Evolutionary conservation across 768 basidiomycete species (phyloP).

Genomic region (Amanita rubescens): DNA sequence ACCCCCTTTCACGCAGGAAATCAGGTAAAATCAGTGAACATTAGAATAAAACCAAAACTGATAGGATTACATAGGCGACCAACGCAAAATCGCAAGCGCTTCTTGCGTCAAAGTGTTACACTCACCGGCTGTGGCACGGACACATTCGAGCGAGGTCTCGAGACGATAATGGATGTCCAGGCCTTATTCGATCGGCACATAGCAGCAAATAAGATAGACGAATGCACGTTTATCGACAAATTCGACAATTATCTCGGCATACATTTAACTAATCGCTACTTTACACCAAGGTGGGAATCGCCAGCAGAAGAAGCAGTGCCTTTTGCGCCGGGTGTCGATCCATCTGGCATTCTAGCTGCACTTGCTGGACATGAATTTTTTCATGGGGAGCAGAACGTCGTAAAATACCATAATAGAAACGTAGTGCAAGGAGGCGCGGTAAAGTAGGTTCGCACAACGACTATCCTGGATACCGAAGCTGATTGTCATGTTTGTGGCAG

Average conservation of each 20-base stretch:
- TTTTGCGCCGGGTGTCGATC: too few species aligned
- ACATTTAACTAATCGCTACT: neutral
- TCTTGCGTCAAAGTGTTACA: conserved; percentile 6
- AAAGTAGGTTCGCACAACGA: too few species aligned
- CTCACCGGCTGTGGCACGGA: conserved; percentile 6
- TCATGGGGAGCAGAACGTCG: too few species aligned
- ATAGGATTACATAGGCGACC: neutral
- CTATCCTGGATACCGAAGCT: too few species aligned
- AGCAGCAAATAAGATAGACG: neutral
- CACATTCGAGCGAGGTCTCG: conserved; percentile 1
- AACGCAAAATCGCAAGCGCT: neutral
- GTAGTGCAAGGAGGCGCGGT: too few species aligned
- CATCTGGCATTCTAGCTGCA: too few species aligned
- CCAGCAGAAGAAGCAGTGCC: too few species aligned
- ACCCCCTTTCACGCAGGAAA: neutral
- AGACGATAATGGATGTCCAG: neutral
- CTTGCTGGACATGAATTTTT: too few species aligned
- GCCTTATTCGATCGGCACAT: neutral
- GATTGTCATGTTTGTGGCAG: too few species aligned
- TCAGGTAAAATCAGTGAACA: neutral
- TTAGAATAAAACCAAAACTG: neutral
- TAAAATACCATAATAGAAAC: too few species aligned
- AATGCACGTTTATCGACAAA: neutral
- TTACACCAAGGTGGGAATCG: too few species aligned
- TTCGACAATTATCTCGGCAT: neutral